A percentile compares a stretch with the other conserved stretches of the same genome.
phyloP scores from a whole-genome alignment of 106 monocot species.

The Ottelia alismoides region DNA sequence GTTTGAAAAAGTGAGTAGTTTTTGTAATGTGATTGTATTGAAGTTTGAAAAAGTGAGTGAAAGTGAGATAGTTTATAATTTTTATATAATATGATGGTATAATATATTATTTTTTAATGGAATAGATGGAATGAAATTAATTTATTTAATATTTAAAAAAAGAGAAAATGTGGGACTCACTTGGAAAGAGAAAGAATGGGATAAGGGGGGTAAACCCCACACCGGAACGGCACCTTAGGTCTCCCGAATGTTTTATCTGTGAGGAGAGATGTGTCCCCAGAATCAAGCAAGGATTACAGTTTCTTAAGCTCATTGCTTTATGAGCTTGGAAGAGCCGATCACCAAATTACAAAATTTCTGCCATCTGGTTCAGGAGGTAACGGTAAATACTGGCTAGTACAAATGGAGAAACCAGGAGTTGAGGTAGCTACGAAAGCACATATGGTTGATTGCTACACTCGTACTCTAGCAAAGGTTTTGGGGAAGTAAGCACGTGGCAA shows the following conservation, averaged over 20 bases:
- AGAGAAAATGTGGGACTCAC: too few species aligned
- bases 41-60: too few species aligned
- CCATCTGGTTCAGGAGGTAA: slow-evolving; percentile 13
- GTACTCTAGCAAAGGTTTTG: slow-evolving; percentile 62
- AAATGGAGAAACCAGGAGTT: slow-evolving; percentile 70
- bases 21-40: too few species aligned
- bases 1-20: too few species aligned
- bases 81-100: too few species aligned
- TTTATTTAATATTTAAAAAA: too few species aligned
- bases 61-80: too few species aligned
- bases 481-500: slow-evolving; percentile 69
- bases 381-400: slow-evolving; percentile 56
- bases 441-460: slow-evolving; percentile 72
- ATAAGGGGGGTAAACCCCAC: too few species aligned
- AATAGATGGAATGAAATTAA: too few species aligned
- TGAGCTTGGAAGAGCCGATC: slow-evolving; percentile 14
- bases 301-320: slow-evolving; percentile 9
- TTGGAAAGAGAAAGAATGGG: too few species aligned
- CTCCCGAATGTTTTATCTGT: slow-evolving; percentile 51
- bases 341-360: slow-evolving; percentile 13
- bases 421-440: slow-evolving; percentile 85
- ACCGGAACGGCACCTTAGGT: too few species aligned
- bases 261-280: slow-evolving; percentile 30
- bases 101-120: too few species aligned
- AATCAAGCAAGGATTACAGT: slow-evolving; percentile 22